Percentiles rank a stretch among this genome's conserved stretches.
Evolutionary conservation across 73 alveolate species (phyloP).

Genomic region (Paramecium bursaria): DNA sequence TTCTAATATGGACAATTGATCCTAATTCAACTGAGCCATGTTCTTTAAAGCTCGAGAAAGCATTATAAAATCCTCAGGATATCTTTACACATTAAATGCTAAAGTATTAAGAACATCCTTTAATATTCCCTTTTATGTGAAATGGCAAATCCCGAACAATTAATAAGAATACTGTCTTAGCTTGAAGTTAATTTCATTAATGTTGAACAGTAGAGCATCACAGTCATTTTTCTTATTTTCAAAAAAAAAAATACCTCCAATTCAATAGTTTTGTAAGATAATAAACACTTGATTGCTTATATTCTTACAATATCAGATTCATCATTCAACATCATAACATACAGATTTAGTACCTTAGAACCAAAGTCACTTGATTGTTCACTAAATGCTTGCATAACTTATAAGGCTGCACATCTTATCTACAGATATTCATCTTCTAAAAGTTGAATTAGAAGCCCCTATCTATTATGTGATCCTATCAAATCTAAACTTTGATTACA

Average conservation of each 20-base stretch:
- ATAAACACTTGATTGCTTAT: constrained; percentile 14
- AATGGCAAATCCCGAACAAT: not conserved
- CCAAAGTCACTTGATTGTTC: constrained; percentile 22
- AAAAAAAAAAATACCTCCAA: too few species aligned
- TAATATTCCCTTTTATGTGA: too few species aligned
- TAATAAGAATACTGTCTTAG: constrained; percentile 38
- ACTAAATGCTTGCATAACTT: not conserved
- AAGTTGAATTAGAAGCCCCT: constrained; percentile 19
- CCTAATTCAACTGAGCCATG: too few species aligned
- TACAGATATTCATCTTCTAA: constrained; percentile 35
- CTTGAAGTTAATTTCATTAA: constrained; percentile 22
- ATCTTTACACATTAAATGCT: not conserved
- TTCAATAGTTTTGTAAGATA: constrained; percentile 11
- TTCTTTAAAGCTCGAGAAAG: not conserved
- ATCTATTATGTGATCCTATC: not conserved
- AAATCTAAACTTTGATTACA: constrained; percentile 13
- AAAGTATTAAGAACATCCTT: too few species aligned
- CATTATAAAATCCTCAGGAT: constrained; percentile 17
- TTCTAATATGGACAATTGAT: too few species aligned
- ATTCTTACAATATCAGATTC: constrained; percentile 42
- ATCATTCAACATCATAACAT: constrained; percentile 31
- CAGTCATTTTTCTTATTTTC: constrained; percentile 15
- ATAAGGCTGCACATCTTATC: not conserved
- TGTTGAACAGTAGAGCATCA: constrained; percentile 15
- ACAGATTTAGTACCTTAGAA: not conserved